phyloP scores from a whole-genome alignment of 164 flowering plant genomes.

The Vitis amurensis region DNA sequence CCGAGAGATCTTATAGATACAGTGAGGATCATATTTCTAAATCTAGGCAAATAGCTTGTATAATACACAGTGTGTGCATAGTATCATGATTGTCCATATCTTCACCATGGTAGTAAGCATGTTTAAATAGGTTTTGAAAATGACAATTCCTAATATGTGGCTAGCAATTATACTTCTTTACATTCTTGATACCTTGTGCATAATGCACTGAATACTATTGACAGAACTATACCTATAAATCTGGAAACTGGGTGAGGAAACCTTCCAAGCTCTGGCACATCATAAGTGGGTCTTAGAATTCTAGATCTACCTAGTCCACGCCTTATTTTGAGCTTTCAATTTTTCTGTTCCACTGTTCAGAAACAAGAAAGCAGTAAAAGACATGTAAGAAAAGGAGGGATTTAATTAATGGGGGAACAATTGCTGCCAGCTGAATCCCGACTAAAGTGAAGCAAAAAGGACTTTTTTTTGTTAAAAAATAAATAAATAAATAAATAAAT shows the following conservation, averaged over 20 bases:
- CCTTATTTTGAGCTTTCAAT: neutral
- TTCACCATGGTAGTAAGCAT: neutral
- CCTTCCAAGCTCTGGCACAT: neutral
- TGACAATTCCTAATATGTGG: neutral
- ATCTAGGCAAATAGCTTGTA: constrained; percentile 3
- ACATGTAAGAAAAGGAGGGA: neutral
- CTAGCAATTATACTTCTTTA: neutral
- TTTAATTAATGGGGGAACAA: neutral
- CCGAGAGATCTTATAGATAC: constrained; percentile 95
- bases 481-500: too few species aligned
- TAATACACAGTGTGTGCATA: neutral
- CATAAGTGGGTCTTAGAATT: neutral
- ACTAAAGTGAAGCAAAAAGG: neutral
- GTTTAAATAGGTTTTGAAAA: neutral
- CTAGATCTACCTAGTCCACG: neutral
- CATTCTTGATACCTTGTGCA: neutral
- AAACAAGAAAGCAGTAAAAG: neutral
- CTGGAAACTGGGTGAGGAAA: neutral
- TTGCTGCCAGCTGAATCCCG: neutral
- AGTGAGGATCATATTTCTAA: constrained; percentile 38
- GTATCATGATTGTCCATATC: neutral
- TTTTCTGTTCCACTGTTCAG: neutral
- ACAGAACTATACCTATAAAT: too few species aligned
- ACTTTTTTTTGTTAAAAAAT: neutral
- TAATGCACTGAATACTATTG: neutral